Conservation (phyloP, 2,329 filamentous ascomycete genomes). For the Xylariaceae sp. region DNA sequence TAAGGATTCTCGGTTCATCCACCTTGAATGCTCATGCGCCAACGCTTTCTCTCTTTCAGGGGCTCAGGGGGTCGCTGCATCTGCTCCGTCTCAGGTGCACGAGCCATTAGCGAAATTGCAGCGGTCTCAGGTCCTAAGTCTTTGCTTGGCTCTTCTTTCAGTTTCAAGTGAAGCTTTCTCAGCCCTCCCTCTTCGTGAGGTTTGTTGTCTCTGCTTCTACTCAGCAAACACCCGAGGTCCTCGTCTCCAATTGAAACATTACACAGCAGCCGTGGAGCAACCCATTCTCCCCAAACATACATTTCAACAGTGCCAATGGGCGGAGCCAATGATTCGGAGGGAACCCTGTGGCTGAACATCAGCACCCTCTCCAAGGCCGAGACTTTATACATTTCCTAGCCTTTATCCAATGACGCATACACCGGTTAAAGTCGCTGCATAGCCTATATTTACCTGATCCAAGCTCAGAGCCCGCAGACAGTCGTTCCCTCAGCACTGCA, state of each 20-base stretch:
- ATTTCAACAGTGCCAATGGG: conserved; percentile 21
- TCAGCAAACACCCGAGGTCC: background rate
- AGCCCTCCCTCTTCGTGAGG: background rate
- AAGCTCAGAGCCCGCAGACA: conserved; percentile 9
- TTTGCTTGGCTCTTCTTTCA: background rate
- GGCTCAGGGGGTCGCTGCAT: conserved; percentile 5
- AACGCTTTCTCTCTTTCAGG: conserved; percentile 11
- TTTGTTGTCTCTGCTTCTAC: background rate
- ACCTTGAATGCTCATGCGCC: background rate
- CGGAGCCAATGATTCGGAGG: conserved; percentile 15
- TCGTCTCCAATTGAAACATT: background rate
- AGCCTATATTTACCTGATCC: conserved; percentile 23
- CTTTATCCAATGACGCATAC: conserved; percentile 16
- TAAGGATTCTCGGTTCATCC: too few species aligned
- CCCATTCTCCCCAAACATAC: conserved; percentile 14
- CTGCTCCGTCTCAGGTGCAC: background rate
- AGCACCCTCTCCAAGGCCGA: conserved; percentile 8
- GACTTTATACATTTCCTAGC: conserved; percentile 6
- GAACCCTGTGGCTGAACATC: conserved; percentile 27
- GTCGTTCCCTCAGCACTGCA: conserved; percentile 9
- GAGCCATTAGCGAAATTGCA: conserved; percentile 3
- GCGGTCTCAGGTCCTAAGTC: background rate
- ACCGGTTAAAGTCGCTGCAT: conserved; percentile 24
- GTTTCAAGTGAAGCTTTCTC: background rate
- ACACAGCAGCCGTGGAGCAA: background rate